Evolutionary conservation across 176 grass and related monocot genomes (phyloP).

Genomic region (Eremochloa ophiuroides): DNA sequence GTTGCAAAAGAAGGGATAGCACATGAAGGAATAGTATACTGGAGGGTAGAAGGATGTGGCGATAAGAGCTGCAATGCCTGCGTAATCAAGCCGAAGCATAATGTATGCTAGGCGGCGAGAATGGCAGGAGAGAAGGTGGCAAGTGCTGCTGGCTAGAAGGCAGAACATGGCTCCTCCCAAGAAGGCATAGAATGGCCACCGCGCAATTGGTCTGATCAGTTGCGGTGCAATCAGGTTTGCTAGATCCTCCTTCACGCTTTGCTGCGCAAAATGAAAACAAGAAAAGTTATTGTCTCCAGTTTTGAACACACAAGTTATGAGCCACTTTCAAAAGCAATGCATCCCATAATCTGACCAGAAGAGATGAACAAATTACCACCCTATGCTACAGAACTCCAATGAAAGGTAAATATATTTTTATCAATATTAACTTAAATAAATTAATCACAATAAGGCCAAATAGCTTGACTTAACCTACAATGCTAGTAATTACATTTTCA

Average conservation of each 20-base stretch:
- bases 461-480: background rate
- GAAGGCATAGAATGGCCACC: constrained; percentile 83
- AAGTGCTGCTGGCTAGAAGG: constrained; percentile 83
- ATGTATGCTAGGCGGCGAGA: constrained; percentile 71
- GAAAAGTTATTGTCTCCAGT: background rate
- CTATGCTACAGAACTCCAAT: background rate
- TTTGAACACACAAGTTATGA: background rate
- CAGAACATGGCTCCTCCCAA: constrained; percentile 89
- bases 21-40: constrained; percentile 95
- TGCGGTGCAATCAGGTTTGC: constrained; percentile 60
- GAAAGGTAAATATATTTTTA: background rate
- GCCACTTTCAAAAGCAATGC: background rate
- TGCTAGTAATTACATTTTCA: background rate
- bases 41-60: constrained; percentile 85
- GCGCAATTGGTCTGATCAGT: constrained; percentile 53
- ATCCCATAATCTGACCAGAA: background rate
- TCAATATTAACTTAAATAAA: background rate
- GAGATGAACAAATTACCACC: background rate
- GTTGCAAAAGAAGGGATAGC: constrained; percentile 87
- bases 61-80: constrained; percentile 84
- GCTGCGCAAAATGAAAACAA: constrained; percentile 42
- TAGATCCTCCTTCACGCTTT: constrained; percentile 68
- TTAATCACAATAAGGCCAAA: background rate
- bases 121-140: constrained; percentile 89
- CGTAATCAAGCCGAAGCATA: constrained; percentile 87